Evolutionary conservation across 306 rosid species (phyloP).

Genomic region (Corylus avellana): DNA sequence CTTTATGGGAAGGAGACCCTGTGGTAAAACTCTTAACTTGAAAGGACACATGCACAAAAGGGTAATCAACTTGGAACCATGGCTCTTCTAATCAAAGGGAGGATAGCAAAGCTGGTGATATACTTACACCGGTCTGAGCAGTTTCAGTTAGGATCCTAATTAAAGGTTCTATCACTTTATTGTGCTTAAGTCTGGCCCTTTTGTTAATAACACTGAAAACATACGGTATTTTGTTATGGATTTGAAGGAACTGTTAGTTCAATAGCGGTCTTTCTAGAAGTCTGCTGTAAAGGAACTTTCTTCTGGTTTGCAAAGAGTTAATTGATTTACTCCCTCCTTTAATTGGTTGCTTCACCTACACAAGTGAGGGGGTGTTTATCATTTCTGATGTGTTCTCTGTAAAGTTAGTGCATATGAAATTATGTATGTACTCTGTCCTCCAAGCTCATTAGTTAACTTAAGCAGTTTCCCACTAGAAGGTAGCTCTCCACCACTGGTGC

Average conservation of each 20-base stretch:
- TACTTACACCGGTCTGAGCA: not conserved
- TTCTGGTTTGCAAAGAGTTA: not conserved
- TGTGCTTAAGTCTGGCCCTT: not conserved
- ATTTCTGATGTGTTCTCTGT: not conserved
- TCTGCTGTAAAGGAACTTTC: not conserved
- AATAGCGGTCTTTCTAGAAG: not conserved
- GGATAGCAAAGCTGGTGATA: not conserved
- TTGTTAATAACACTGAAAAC: not conserved
- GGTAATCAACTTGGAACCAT: too few species aligned
- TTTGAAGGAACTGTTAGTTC: not conserved
- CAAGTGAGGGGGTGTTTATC: not conserved
- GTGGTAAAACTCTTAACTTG: not conserved
- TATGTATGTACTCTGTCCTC: not conserved
- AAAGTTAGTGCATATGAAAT: not conserved
- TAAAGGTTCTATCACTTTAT: not conserved
- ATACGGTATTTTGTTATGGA: not conserved
- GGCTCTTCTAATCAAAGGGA: not conserved
- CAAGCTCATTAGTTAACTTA: constrained; percentile 13
- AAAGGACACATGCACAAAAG: not conserved
- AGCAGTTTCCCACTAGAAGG: not conserved
- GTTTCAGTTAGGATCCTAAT: not conserved
- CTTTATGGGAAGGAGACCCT: not conserved
- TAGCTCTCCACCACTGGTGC: constrained; percentile 1
- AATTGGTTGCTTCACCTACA: not conserved
- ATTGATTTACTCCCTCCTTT: not conserved